These are phyloP conservation scores for Epichloe gansuensis DNA, from an alignment of 2,329 filamentous ascomycete species.

Conservation along the genomic window DNA sequence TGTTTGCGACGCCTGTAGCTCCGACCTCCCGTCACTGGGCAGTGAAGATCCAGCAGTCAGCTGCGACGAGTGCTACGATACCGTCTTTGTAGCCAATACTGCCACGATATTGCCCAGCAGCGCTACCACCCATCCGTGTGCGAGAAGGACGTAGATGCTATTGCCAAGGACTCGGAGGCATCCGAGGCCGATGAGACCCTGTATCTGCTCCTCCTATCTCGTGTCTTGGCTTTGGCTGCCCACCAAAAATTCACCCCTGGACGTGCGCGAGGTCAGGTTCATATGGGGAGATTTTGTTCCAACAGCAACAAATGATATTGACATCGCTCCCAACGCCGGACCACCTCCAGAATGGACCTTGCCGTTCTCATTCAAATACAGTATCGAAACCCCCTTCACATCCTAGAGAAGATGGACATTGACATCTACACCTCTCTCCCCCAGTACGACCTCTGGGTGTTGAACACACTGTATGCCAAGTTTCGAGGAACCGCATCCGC, in stretches of 20 bases:
- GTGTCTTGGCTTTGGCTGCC: slow-evolving; percentile 49
- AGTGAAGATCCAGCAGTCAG: slow-evolving; percentile 33
- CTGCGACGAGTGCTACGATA: slow-evolving; percentile 52
- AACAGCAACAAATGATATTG: slow-evolving; percentile 38
- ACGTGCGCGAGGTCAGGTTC: slow-evolving; percentile 52
- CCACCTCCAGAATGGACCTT: slow-evolving; percentile 54
- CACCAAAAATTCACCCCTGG: slow-evolving; percentile 49
- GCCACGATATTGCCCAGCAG: slow-evolving; percentile 43
- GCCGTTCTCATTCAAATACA: slow-evolving; percentile 67
- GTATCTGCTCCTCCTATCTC: slow-evolving; percentile 49
- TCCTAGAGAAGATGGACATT: slow-evolving; percentile 75
- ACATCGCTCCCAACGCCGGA: slow-evolving; percentile 39
- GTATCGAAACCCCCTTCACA: slow-evolving; percentile 64
- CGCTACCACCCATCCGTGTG: slow-evolving; percentile 54
- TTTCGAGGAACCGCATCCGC: slow-evolving; percentile 89
- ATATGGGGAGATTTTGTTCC: slow-evolving; percentile 58
- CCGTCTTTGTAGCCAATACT: slow-evolving; percentile 51
- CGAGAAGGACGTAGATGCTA: slow-evolving; percentile 52
- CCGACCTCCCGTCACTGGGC: slow-evolving; percentile 51
- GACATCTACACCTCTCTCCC: slow-evolving; percentile 53
- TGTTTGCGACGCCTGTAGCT: slow-evolving; percentile 81
- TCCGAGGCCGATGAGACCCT: slow-evolving; percentile 48
- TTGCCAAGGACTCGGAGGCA: slow-evolving; percentile 51
- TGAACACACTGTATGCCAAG: slow-evolving; percentile 87
- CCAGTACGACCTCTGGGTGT: slow-evolving; percentile 63